phyloP scores from a whole-genome alignment of 352 stramenopile genomes.

The Pythium grandisporangium region DNA sequence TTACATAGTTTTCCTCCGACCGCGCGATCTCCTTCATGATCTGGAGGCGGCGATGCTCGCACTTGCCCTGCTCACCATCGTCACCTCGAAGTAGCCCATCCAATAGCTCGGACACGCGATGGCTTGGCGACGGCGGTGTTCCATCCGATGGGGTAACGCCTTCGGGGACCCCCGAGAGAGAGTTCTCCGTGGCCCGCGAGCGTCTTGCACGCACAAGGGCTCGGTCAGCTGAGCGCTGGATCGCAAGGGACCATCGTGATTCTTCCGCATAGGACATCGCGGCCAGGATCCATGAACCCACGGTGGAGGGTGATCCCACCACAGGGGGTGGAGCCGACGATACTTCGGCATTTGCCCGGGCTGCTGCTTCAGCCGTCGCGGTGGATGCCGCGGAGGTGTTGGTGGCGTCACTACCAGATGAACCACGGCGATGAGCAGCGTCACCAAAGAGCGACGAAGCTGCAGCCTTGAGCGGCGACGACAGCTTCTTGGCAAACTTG shows the following conservation, averaged over 20 bases:
- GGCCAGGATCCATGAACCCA: constrained; percentile 55
- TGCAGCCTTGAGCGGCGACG: constrained; percentile 56
- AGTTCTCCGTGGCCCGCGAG: constrained; percentile 42
- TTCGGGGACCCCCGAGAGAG: constrained; percentile 29
- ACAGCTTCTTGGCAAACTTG: constrained; percentile 14
- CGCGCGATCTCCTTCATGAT: constrained; percentile 82
- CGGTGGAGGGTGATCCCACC: constrained; percentile 10
- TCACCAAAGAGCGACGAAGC: constrained; percentile 46
- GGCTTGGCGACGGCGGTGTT: constrained; percentile 3
- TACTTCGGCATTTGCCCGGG: no score
- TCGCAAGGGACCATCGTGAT: constrained; percentile 44
- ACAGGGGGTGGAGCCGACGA: no score
- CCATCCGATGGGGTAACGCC: constrained; percentile 35
- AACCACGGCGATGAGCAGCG: constrained; percentile 22
- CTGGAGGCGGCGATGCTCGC: constrained; percentile 52
- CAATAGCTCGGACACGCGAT: constrained; percentile 8
- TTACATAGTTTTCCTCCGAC: constrained; percentile 78
- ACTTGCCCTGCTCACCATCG: constrained; percentile 39
- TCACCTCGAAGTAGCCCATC: constrained; percentile 22
- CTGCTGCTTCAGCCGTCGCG: no score
- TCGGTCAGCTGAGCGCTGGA: constrained; percentile 63
- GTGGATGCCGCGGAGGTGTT: no score
- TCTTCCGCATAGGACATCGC: constrained; percentile 56
- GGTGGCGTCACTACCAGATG: no score
- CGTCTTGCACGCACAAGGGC: constrained; percentile 48